A percentile compares a stretch with the other conserved stretches of the same genome.
phyloP scores from a whole-genome alignment of 164 flowering plant species.

The Dillenia suffruticosa region DNA sequence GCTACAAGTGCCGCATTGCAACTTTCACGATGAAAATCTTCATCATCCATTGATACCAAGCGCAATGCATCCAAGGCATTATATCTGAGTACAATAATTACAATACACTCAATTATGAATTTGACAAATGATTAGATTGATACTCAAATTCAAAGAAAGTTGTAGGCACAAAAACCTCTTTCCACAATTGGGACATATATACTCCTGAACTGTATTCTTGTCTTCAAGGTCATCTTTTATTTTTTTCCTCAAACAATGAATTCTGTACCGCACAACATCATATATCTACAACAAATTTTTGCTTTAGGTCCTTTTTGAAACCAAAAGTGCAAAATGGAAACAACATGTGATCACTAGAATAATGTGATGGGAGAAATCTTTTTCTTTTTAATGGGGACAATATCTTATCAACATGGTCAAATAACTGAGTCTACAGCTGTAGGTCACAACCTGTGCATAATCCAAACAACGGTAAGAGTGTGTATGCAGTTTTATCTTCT shows the following conservation, averaged over 20 bases:
- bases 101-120: neutral
- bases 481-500: conserved; percentile 87
- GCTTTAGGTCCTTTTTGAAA: neutral
- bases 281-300: conserved; percentile 55
- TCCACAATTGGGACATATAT: conserved; percentile 76
- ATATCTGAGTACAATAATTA: conserved; percentile 46
- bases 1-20: conserved; percentile 87
- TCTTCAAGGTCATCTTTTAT: conserved; percentile 85
- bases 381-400: no score
- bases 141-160: neutral
- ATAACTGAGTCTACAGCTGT: no score
- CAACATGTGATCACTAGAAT: no score
- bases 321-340: no score
- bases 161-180: conserved; percentile 46
- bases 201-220: conserved; percentile 91
- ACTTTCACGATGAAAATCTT: conserved; percentile 82
- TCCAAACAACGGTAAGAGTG: conserved; percentile 95
- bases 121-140: neutral
- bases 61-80: conserved; percentile 84
- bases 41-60: conserved; percentile 63
- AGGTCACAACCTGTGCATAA: conserved; percentile 72
- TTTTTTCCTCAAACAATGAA: conserved; percentile 92
- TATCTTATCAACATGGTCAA: no score
- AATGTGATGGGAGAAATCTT: no score
- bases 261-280: conserved; percentile 92